Conservation (phyloP, 2,329 filamentous ascomycete species). For the Tothia fuscella region DNA sequence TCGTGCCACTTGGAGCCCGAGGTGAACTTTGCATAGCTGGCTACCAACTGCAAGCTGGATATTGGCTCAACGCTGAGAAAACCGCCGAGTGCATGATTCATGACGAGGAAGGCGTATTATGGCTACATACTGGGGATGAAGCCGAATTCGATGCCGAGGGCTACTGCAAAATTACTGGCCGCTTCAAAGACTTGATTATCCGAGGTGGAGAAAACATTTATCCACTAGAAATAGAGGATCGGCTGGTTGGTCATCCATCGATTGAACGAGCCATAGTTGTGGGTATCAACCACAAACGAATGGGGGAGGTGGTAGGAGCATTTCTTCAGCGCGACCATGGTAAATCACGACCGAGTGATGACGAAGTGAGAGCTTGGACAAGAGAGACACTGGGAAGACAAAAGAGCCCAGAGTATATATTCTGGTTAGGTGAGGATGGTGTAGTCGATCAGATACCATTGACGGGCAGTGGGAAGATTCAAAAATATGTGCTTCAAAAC, state of each 20-base stretch:
- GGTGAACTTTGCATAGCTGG: conserved; percentile 70
- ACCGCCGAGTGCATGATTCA: conserved; percentile 59
- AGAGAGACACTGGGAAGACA: conserved; percentile 27
- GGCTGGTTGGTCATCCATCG: conserved; percentile 51
- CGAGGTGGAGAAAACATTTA: conserved; percentile 41
- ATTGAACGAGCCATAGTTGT: conserved; percentile 57
- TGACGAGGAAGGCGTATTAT: conserved; percentile 43
- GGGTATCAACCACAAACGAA: conserved; percentile 56
- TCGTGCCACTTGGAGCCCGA: conserved; percentile 53
- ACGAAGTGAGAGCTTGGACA: conserved; percentile 26
- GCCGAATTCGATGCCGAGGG: conserved; percentile 31
- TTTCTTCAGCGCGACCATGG: conserved; percentile 35
- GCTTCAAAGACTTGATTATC: conserved; percentile 73
- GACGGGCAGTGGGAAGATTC: conserved; percentile 34
- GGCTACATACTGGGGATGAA: conserved; percentile 29
- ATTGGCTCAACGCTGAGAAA: conserved; percentile 59
- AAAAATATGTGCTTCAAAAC: conserved; percentile 26
- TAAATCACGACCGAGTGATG: conserved; percentile 18
- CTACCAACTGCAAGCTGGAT: conserved; percentile 58
- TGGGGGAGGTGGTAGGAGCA: conserved; percentile 60
- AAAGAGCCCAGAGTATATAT: conserved; percentile 56
- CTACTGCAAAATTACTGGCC: conserved; percentile 60
- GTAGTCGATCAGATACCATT: conserved; percentile 24
- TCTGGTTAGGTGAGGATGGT: conserved; percentile 53
- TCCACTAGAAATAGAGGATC: conserved; percentile 64